phyloP scores from a whole-genome alignment of 2,329 filamentous ascomycete genomes.

The Penicillium sp. region DNA sequence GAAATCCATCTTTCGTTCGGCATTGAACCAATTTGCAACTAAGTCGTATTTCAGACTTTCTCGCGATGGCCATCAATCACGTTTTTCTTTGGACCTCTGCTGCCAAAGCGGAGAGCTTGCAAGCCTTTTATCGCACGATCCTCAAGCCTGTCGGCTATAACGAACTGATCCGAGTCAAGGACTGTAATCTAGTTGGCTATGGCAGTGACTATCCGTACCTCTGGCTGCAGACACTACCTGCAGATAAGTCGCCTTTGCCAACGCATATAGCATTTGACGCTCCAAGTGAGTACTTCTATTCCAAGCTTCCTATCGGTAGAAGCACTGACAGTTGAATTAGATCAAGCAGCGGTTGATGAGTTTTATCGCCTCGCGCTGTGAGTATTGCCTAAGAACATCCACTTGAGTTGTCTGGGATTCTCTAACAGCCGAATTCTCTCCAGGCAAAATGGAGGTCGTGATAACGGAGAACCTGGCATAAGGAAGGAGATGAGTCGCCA shows the following conservation, averaged over 20 bases:
- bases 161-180: slow-evolving; percentile 1
- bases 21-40: no score
- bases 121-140: slow-evolving; percentile 1
- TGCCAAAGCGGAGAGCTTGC: background rate
- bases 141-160: slow-evolving; percentile 2
- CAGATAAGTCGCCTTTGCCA: background rate
- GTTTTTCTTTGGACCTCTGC: slow-evolving; percentile 5
- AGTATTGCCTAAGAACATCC: background rate
- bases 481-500: slow-evolving; percentile 9
- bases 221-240: background rate
- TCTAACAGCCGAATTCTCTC: no score
- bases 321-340: background rate
- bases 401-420: no score
- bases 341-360: slow-evolving; percentile 5
- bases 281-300: background rate
- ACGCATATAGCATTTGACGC: slow-evolving; percentile 6
- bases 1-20: no score
- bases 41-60: background rate
- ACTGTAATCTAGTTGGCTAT: slow-evolving; percentile 3
- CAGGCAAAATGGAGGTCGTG: slow-evolving; percentile 1
- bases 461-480: slow-evolving; percentile 6
- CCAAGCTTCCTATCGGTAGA: background rate
- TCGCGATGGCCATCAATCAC: slow-evolving; percentile 9
- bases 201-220: slow-evolving; percentile 8
- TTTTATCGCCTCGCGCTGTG: slow-evolving; percentile 5